Evolutionary conservation across 2,329 filamentous ascomycete species (phyloP).

Genomic region (Phialophora tarda): DNA sequence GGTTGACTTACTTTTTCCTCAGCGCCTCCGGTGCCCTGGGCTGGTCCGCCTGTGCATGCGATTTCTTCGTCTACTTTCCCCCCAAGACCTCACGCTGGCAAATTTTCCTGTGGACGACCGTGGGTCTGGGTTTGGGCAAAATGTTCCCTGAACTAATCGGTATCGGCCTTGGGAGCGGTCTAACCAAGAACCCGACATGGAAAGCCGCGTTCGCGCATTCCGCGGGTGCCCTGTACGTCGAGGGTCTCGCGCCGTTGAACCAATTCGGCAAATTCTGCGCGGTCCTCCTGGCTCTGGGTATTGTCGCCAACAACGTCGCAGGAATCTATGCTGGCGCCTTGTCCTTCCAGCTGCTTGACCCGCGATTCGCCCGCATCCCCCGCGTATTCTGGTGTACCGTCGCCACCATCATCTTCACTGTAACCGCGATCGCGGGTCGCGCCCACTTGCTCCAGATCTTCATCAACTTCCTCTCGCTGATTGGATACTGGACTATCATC

Average conservation of each 20-base stretch:
- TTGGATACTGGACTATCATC: slow-evolving; percentile 74
- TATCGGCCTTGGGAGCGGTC: slow-evolving; percentile 66
- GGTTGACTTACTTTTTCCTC: slow-evolving; percentile 23
- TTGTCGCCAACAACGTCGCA: slow-evolving; percentile 69
- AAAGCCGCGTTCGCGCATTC: slow-evolving; percentile 41
- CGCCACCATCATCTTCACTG: slow-evolving; percentile 66
- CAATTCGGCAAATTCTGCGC: slow-evolving; percentile 71
- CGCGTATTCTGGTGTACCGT: slow-evolving; percentile 70
- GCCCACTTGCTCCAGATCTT: slow-evolving; percentile 67
- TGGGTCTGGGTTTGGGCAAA: slow-evolving; percentile 63
- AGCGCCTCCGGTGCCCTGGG: slow-evolving; percentile 21
- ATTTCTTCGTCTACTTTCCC: slow-evolving; percentile 67
- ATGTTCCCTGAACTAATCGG: slow-evolving; percentile 66
- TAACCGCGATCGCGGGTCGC: slow-evolving; percentile 69
- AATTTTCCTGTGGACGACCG: slow-evolving; percentile 63
- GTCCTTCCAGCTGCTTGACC: slow-evolving; percentile 70
- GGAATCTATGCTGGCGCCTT: slow-evolving; percentile 69
- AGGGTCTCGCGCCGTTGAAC: slow-evolving; percentile 64
- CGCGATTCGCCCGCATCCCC: slow-evolving; percentile 63
- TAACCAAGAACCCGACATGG: slow-evolving; percentile 61
- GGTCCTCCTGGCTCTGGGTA: slow-evolving; percentile 68
- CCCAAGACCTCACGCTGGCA: slow-evolving; percentile 57
- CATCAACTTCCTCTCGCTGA: slow-evolving; percentile 71
- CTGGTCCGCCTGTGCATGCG: slow-evolving; percentile 17
- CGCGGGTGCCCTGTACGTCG: slow-evolving; percentile 69